Evolutionary conservation across 495 filamentous ascomycete species (phyloP).

Genomic region (Hypoxylon fuscum): DNA sequence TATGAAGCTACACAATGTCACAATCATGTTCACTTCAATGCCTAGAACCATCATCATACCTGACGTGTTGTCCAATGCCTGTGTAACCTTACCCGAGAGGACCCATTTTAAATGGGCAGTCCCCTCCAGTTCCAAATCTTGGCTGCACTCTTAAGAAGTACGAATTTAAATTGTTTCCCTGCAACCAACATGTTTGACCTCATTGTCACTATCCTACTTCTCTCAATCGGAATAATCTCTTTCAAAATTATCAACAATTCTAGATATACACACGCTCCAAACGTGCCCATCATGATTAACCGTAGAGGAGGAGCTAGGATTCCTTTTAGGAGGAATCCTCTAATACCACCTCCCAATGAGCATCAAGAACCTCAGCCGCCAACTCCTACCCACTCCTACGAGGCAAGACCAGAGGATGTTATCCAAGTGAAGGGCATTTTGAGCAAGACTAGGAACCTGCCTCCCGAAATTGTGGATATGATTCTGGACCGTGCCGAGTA

Average conservation of each 20-base stretch:
- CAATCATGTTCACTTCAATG: too few species aligned
- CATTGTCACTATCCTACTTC: conserved; percentile 3
- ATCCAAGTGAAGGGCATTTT: conserved; percentile 57
- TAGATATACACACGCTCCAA: neutral
- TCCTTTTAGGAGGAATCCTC: conserved; percentile 21
- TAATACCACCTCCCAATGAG: conserved; percentile 5
- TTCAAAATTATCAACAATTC: neutral
- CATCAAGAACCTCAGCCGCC: conserved; percentile 14
- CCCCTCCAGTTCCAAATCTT: neutral
- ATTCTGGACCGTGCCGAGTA: conserved; percentile 77
- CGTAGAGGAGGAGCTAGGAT: conserved; percentile 28
- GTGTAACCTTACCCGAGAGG: conserved; percentile 17
- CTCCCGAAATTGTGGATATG: conserved; percentile 70
- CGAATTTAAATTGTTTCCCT: neutral
- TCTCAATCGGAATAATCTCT: conserved; percentile 5
- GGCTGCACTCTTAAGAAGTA: neutral
- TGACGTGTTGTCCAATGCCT: too few species aligned
- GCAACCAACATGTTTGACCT: conserved; percentile 14
- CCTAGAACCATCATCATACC: too few species aligned
- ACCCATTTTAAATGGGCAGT: too few species aligned
- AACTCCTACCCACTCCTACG: conserved; percentile 20
- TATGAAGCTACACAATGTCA: too few species aligned
- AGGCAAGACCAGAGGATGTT: conserved; percentile 55
- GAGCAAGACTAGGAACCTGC: conserved; percentile 53
- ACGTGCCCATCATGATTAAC: conserved; percentile 24